Percentiles rank a stretch among this genome's conserved stretches.
Evolutionary conservation across 73 alveolate genomes (phyloP).

Genomic region (Blepharisma stoltei): DNA sequence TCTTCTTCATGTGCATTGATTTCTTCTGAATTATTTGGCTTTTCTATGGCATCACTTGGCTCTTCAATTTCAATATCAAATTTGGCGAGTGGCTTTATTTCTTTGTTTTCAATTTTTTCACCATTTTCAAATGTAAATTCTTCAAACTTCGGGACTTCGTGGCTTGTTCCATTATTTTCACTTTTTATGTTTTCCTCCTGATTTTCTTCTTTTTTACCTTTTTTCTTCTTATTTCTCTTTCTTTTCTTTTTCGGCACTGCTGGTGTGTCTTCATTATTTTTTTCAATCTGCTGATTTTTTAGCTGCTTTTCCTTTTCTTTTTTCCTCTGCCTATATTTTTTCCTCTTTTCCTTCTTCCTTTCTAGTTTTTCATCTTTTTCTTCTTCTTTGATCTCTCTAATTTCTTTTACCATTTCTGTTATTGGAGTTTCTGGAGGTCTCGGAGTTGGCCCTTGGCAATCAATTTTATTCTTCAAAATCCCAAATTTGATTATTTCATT

Average conservation of each 20-base stretch:
- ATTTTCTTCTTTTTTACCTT: not conserved
- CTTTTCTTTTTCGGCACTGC: slow-evolving; percentile 15
- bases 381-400: not conserved
- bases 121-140: not conserved
- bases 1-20: not conserved
- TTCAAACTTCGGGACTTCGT: not conserved
- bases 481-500: slow-evolving; percentile 31
- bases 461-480: slow-evolving; percentile 18
- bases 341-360: not conserved
- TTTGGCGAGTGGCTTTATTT: not conserved
- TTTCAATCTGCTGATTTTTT: not conserved
- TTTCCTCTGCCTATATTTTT: slow-evolving; percentile 22
- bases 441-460: not conserved
- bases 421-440: not conserved
- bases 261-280: not conserved
- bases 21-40: not conserved
- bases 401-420: not conserved
- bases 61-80: not conserved
- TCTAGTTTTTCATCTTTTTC: not conserved
- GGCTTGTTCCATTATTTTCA: not conserved
- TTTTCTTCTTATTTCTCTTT: slow-evolving; percentile 3
- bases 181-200: not conserved
- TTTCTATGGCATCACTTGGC: not conserved
- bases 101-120: not conserved
- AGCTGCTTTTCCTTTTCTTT: not conserved